Evolutionary conservation across 495 filamentous ascomycete genomes (phyloP), one percentile per base, ranked within the genome.

Genomic region (Talaromyces proteolyticus): DNA sequence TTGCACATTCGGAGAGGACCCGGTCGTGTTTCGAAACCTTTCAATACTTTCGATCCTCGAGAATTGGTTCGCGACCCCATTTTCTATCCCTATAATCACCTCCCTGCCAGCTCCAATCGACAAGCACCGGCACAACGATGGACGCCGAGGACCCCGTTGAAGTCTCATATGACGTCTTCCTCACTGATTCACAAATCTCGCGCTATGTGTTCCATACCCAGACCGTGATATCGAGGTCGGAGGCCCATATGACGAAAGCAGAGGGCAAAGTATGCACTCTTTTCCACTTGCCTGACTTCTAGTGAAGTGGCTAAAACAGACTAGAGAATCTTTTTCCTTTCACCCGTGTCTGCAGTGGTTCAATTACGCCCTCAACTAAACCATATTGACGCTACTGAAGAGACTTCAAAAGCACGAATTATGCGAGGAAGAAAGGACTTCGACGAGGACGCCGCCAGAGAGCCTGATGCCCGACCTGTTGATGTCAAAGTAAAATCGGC

Each of bases 311-410:
- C n/a, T n/a, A 25, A 8, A 3, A 38, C 43, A 24, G 34, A 18
- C 18, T 22, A 86, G 82, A 80, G 49, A 77, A 86, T 56, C 60
- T 88, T 4, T n/a, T 82, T 88, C n/a, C 69, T 89, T n/a, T 86
- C 80, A 0, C 77, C 77, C 6, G 72, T 90, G 40, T 73, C 77
- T 20, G 81, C 82, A 0, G 79, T 88, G 16, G 84, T 86, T 12
- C 85, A 89, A 62, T 69, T 91, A 57, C 79, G 85, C 4, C 84
- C 88, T 4, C 83, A 90, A 53, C 79, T 88, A 54, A 79, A 86
- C 55, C 86, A 91, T 60, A 58, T 91, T 20, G 88, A 91, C 62
- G 87, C 88, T 0, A 45, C 77, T 39, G 67, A 77, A 34, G 84
- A 87, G 42, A 56, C 64, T 47, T 70, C 59, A 26, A 67, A 66